Evolutionary conservation across 306 rosid species (phyloP).

Genomic region (Sechiopsis laciniata): DNA sequence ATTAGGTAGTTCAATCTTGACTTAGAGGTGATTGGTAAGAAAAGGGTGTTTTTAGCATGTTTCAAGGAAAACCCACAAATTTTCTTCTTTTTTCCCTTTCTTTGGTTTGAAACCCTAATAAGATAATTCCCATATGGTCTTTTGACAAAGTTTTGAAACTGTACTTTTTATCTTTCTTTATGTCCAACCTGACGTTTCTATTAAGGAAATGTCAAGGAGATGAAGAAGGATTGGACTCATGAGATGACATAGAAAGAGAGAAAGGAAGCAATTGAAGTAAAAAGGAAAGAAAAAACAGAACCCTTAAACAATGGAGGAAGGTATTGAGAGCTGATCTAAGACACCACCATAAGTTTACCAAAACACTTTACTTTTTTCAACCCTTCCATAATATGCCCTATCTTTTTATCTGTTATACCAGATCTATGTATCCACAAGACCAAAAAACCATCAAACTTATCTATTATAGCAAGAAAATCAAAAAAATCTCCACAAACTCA

Average conservation of each 20-base stretch:
- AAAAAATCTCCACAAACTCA: neutral
- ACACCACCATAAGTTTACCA: constrained; percentile 15
- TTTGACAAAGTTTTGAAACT: no score
- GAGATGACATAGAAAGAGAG: no score
- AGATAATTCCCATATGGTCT: constrained; percentile 8
- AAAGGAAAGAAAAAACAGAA: no score
- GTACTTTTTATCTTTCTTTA: constrained; percentile 42
- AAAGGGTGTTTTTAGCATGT: constrained; percentile 31
- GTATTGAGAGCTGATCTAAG: constrained; percentile 54
- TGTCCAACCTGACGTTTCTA: constrained; percentile 58
- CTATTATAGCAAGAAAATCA: constrained; percentile 40
- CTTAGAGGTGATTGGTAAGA: constrained; percentile 34
- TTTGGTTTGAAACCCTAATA: constrained; percentile 41
- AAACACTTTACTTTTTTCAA: constrained; percentile 31
- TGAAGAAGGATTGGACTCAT: constrained; percentile 35
- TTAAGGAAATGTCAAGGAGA: constrained; percentile 77
- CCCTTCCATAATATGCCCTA: constrained; percentile 36
- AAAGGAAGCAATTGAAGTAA: no score
- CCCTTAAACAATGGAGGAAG: constrained; percentile 33
- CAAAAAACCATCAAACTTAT: constrained; percentile 44
- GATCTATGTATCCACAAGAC: constrained; percentile 68
- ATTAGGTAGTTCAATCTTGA: constrained; percentile 26
- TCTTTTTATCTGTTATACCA: constrained; percentile 60
- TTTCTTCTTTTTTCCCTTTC: no score
- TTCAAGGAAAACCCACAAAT: constrained; percentile 28